Percentiles rank a stretch among this genome's conserved stretches.
phyloP scores from a whole-genome alignment of 2,329 filamentous ascomycete species.

The Pseudogymnoascus pannorum region DNA sequence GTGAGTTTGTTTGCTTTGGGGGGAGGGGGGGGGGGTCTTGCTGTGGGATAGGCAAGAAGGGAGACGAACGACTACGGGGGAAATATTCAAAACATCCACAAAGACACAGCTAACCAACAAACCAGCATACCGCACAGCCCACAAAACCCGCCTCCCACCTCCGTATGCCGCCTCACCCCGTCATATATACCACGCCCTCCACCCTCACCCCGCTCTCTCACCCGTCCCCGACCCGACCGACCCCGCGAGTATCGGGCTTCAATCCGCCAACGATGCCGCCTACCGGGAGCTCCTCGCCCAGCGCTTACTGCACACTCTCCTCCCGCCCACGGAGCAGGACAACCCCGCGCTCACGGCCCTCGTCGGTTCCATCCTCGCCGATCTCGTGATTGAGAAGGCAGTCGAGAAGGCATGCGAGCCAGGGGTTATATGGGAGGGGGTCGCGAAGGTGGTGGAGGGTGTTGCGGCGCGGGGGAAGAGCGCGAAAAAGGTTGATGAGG shows the following conservation, averaged over 20 bases:
- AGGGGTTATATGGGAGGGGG: constrained; percentile 80
- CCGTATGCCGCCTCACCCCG: constrained; percentile 56
- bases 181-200: constrained; percentile 74
- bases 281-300: constrained; percentile 88
- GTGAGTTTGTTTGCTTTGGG: no score
- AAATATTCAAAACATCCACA: not conserved
- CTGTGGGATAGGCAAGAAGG: no score
- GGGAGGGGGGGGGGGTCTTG: no score
- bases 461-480: constrained; percentile 32
- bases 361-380: constrained; percentile 79
- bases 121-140: constrained; percentile 66
- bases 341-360: constrained; percentile 79
- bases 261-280: constrained; percentile 67
- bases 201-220: constrained; percentile 71
- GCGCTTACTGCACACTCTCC: constrained; percentile 69
- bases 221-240: constrained; percentile 56
- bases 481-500: constrained; percentile 18
- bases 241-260: constrained; percentile 44
- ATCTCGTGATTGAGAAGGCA: constrained; percentile 79
- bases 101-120: not conserved
- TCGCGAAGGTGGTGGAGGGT: constrained; percentile 60
- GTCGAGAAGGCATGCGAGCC: constrained; percentile 77
- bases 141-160: constrained; percentile 47
- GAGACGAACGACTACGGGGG: no score
- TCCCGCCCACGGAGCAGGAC: constrained; percentile 87